Conservation (phyloP, 331 rosid species). For the Acacia concinna region DNA sequence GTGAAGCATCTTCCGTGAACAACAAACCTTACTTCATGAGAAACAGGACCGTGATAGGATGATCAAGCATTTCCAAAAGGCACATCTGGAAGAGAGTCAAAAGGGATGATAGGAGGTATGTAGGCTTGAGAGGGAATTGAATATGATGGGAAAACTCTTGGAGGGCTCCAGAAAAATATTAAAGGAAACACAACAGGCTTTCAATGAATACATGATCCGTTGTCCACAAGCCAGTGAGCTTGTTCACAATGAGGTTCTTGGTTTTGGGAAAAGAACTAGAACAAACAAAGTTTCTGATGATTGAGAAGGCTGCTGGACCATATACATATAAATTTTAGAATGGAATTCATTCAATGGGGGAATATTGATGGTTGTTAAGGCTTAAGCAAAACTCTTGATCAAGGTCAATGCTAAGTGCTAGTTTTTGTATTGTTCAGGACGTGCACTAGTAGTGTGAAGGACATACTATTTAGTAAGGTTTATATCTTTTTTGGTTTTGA, state of each 20-base stretch:
- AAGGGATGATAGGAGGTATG: constrained; percentile 52
- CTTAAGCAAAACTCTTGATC: constrained; percentile 46
- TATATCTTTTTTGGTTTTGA: constrained; percentile 15
- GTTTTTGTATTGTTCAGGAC: constrained; percentile 38
- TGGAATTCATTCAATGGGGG: constrained; percentile 38
- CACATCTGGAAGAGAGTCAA: constrained; percentile 62
- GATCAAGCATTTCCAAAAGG: constrained; percentile 54
- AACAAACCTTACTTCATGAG: constrained; percentile 54
- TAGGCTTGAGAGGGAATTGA: constrained; percentile 68
- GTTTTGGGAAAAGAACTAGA: constrained; percentile 75
- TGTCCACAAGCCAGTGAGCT: constrained; percentile 68
- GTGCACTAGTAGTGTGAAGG: constrained; percentile 22
- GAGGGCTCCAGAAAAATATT: constrained; percentile 74
- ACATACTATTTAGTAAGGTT: constrained; percentile 29
- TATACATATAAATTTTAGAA: background rate
- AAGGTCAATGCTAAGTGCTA: constrained; percentile 42
- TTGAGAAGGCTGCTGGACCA: constrained; percentile 48
- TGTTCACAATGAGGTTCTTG: constrained; percentile 82
- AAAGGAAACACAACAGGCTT: constrained; percentile 61
- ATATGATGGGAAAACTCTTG: constrained; percentile 60
- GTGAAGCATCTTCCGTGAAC: constrained; percentile 45
- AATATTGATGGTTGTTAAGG: constrained; percentile 44
- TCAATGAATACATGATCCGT: constrained; percentile 58
- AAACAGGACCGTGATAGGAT: constrained; percentile 56
- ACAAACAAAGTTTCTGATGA: constrained; percentile 44